A percentile compares a stretch with the other conserved stretches of the same genome.
Conservation (phyloP, 140 eudicot genomes). For the Flaveria floridana region DNA sequence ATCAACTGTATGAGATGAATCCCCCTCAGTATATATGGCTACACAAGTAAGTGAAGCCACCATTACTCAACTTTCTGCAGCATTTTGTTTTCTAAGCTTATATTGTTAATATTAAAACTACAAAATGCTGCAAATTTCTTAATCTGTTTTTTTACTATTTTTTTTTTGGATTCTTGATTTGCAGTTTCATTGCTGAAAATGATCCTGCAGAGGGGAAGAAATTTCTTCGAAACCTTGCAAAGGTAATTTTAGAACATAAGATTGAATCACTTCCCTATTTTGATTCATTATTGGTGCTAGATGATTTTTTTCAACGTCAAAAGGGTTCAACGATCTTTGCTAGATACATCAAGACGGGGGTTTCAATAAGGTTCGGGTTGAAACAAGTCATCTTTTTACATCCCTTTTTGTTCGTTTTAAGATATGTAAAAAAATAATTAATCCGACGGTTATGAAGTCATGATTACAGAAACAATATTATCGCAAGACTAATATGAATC, state of each 20-base stretch:
- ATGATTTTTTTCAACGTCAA: neutral
- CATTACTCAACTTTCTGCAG: constrained; percentile 9
- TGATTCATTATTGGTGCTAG: constrained; percentile 11
- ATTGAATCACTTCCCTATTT: neutral
- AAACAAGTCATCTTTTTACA: neutral
- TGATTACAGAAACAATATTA: neutral
- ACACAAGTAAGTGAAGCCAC: constrained; percentile 56
- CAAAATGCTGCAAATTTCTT: neutral
- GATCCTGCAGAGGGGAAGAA: constrained; percentile 55
- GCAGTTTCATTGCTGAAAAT: constrained; percentile 50
- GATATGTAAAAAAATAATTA: neutral
- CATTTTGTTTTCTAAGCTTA: neutral
- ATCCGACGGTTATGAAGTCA: neutral
- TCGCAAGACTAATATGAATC: neutral
- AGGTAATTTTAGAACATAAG: constrained; percentile 40
- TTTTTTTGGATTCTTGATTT: neutral
- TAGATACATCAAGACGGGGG: neutral
- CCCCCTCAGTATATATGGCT: constrained; percentile 68
- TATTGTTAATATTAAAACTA: neutral
- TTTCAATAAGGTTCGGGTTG: neutral
- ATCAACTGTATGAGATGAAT: constrained; percentile 83
- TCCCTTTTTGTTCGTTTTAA: neutral
- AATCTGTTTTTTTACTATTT: neutral
- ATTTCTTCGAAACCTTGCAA: constrained; percentile 59
- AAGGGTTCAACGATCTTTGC: neutral